A percentile compares a stretch with the other conserved stretches of the same genome.
These are phyloP conservation scores for Vitis hybrid DNA, from an alignment of 177 flowering plant genomes.

Conservation along the genomic window DNA sequence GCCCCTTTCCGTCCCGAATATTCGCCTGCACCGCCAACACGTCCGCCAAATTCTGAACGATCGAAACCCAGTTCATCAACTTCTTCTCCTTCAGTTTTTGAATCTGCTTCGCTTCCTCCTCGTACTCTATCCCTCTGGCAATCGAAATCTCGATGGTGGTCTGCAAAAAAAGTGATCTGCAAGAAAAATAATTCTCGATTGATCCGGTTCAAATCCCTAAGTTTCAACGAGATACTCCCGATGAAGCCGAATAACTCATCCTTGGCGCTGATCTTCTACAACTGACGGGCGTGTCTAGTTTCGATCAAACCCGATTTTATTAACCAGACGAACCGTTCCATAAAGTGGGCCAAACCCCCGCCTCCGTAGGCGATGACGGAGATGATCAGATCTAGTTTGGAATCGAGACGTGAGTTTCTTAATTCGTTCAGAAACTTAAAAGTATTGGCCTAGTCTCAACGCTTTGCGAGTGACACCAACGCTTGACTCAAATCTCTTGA, in stretches of 20 bases:
- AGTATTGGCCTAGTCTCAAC: slow-evolving; percentile 84
- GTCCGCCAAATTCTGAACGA: slow-evolving; percentile 84
- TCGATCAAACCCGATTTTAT: slow-evolving; percentile 78
- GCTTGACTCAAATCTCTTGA: slow-evolving; percentile 89
- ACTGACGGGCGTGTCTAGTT: slow-evolving; percentile 21
- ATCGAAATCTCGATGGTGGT: slow-evolving; percentile 37
- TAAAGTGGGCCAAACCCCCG: slow-evolving; percentile 76
- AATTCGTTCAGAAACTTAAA: slow-evolving; percentile 77
- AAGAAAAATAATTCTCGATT: slow-evolving; percentile 38
- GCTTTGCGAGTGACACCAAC: slow-evolving; percentile 93
- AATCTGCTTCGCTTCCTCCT: slow-evolving; percentile 35
- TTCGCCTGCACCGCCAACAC: slow-evolving; percentile 80
- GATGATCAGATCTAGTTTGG: slow-evolving; percentile 37
- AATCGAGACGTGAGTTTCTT: slow-evolving; percentile 27
- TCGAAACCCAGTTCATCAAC: slow-evolving; percentile 66
- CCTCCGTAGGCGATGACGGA: slow-evolving; percentile 71
- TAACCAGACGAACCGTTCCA: slow-evolving; percentile 82
- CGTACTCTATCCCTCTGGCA: slow-evolving; percentile 28
- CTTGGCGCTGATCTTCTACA: slow-evolving; percentile 73
- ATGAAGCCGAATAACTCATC: slow-evolving; percentile 74
- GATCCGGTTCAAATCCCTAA: slow-evolving; percentile 55
- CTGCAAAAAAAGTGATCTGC: slow-evolving; percentile 32
- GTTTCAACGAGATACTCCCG: slow-evolving; percentile 69
- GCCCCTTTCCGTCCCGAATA: slow-evolving; percentile 70
- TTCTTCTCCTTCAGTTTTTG: slow-evolving; percentile 53